Conservation (phyloP, 345 rosid species). For the Eutrema yunnanense region DNA sequence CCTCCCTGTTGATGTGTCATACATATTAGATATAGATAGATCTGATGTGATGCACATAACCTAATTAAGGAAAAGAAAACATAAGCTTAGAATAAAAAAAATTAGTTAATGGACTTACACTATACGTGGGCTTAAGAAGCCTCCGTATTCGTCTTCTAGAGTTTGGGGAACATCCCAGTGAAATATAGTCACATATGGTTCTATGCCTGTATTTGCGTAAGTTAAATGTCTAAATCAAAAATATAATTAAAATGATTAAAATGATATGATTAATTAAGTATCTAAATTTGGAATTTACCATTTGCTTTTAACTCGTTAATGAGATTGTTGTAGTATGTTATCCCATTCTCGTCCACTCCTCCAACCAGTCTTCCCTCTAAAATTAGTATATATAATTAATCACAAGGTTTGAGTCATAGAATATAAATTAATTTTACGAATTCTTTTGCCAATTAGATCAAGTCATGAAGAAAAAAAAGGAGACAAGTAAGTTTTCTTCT, state of each 20-base stretch:
- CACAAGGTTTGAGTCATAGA: background rate
- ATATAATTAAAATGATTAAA: background rate
- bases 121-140: slow-evolving; percentile 26
- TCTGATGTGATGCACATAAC: background rate
- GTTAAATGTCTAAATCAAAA: background rate
- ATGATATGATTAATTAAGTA: background rate
- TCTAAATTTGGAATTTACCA: background rate
- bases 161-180: slow-evolving; percentile 34
- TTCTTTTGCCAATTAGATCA: too few relatives aligned
- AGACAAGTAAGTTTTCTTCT: background rate
- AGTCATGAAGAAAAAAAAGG: too few relatives aligned
- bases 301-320: background rate
- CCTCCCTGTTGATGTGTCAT: slow-evolving; percentile 26
- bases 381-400: background rate
- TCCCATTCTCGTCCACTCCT: slow-evolving; percentile 39
- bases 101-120: slow-evolving; percentile 10
- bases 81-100: background rate
- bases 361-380: slow-evolving; percentile 39
- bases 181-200: slow-evolving; percentile 32
- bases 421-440: too few relatives aligned
- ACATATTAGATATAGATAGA: background rate
- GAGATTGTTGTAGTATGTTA: slow-evolving; percentile 1
- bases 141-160: slow-evolving; percentile 22
- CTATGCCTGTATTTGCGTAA: background rate
- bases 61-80: background rate